Base-by-base conservation (phyloP, 305 asterid genomes). In the Rubia balearica region DNA sequence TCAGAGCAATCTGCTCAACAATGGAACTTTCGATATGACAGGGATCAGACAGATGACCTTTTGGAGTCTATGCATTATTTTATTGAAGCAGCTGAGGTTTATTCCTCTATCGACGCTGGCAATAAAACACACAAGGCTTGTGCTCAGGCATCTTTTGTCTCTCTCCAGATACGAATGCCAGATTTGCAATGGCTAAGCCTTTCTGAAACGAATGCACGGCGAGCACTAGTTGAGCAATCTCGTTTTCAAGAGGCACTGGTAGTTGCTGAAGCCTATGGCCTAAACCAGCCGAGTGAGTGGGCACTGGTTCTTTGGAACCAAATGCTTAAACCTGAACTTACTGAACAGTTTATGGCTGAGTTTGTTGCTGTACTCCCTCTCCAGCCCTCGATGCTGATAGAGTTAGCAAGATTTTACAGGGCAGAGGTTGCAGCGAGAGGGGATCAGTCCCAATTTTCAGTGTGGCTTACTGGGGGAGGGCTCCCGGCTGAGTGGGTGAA, bases 261-360 rank as follows among this genome's bases (percentile, higher is more conserved):
- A 12, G 99, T 94, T 64, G 99, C 99, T 67, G 99, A 94, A 79
- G 99, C 99, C 67, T 94, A 94, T 69, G 85, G 88, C 68, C 96
- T 94, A 60, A 94, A 94, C 86, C 98, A 91, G 80, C 90, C 99
- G 1, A 83, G 98, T 45, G 99, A 94, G 66, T 94, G 99, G 99
- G 98, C 98, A 62, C 87, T 87, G 48, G 99, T 94, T 21, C 86
- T 94, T 69, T 94, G 99, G 99, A 92, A 94, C 80, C 98, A 88
- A 78, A 94, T 94, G 99, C 95, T 91, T 22, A 87, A 89, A 74
- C 99, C 99, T 1, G 99, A 94, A 78, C 88, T 85, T 6, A 86
- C 89, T 3, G 97, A 94, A 82, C 96, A 85, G 74, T 94, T 94
- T 77, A 89, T 91, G 64, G 91, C 96, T 10, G 98, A 94, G 72